Percentiles rank a stretch among this genome's conserved stretches.
Evolutionary conservation across 2,329 filamentous ascomycete genomes (phyloP).

Genomic region (Verticillium isaacii): DNA sequence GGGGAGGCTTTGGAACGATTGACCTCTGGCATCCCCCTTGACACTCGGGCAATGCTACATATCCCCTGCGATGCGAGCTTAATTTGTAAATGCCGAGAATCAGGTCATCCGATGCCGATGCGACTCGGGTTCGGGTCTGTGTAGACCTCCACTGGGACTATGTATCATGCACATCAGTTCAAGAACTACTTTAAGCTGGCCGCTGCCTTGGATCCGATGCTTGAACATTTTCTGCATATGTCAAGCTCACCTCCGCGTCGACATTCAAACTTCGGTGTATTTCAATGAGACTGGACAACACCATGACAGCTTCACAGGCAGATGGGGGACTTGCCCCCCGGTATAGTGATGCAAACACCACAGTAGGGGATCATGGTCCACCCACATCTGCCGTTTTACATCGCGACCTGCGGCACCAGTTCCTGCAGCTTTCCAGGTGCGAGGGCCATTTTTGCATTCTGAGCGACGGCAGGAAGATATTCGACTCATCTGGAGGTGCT

Average conservation of each 20-base stretch:
- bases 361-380: background rate
- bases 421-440: background rate
- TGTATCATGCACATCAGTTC: too few relatives aligned
- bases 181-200: too few relatives aligned
- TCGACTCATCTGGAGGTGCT: slow-evolving; percentile 71
- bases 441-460: background rate
- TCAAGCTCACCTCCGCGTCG: background rate
- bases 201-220: too few relatives aligned
- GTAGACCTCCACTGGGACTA: too few relatives aligned
- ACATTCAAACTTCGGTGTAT: background rate
- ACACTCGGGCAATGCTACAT: too few relatives aligned
- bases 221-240: background rate
- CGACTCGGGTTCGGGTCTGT: background rate
- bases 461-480: slow-evolving; percentile 32
- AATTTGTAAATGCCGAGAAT: background rate
- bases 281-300: background rate
- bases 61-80: too few relatives aligned
- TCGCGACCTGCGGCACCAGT: background rate
- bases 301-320: background rate
- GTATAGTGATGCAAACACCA: background rate
- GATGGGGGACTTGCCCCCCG: background rate
- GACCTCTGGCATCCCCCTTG: too few relatives aligned
- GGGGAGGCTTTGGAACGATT: too few relatives aligned
- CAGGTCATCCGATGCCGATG: background rate
- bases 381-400: background rate